Conservation (phyloP, 495 filamentous ascomycete genomes). For the Daldinia grandis region DNA sequence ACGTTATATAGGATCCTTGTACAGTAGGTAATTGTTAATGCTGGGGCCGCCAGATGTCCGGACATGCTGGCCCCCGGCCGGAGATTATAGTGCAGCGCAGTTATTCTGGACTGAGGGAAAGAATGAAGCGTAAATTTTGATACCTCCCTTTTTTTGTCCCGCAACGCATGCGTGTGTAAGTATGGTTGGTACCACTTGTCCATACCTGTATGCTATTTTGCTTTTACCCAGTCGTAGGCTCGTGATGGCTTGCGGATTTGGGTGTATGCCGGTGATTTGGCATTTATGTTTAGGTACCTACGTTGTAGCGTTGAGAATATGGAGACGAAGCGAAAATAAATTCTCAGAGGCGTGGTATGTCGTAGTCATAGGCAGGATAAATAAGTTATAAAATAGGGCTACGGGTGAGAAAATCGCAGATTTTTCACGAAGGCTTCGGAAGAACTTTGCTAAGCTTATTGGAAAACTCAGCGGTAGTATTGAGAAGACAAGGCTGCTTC, state of each 20-base stretch:
- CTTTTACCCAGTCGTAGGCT: neutral
- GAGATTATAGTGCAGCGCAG: neutral
- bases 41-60: neutral
- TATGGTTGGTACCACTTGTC: neutral
- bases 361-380: no score
- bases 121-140: slow-evolving; percentile 10
- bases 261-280: neutral
- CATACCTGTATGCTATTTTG: neutral
- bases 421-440: no score
- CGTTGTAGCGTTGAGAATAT: no score
- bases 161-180: neutral
- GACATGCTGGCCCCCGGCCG: slow-evolving; percentile 4
- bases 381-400: no score
- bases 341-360: no score
- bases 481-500: neutral
- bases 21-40: slow-evolving; percentile 30
- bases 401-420: no score
- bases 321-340: no score
- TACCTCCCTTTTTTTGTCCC: neutral
- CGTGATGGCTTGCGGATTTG: neutral
- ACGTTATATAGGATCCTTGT: slow-evolving; percentile 31
- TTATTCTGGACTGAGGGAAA: slow-evolving; percentile 2
- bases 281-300: no score
- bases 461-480: neutral
- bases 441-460: neutral